These are phyloP conservation scores for Cryphonectria parasitica DNA, from an alignment of 2,329 filamentous ascomycete species.

Conservation along the genomic window DNA sequence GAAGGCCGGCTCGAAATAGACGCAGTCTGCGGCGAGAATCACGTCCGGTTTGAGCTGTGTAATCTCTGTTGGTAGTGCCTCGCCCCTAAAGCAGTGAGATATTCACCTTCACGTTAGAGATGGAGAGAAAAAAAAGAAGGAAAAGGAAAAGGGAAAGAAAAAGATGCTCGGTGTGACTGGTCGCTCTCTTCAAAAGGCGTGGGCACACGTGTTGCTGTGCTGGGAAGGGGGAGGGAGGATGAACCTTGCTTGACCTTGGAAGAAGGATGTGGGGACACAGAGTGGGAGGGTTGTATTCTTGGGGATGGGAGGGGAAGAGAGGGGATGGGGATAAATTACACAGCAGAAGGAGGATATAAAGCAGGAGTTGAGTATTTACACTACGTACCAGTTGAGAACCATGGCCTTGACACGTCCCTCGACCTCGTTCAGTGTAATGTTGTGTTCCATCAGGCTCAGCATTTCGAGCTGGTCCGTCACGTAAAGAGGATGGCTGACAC, in stretches of 20 bases:
- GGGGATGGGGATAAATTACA: background rate
- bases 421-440: constrained; percentile 81
- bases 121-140: background rate
- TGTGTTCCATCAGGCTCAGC: constrained; percentile 82
- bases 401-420: constrained; percentile 64
- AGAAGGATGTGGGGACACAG: constrained; percentile 33
- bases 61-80: constrained; percentile 58
- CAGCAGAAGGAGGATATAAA: background rate
- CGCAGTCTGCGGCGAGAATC: constrained; percentile 93
- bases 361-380: constrained; percentile 29
- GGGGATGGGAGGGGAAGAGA: background rate
- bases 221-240: constrained; percentile 37
- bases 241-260: background rate
- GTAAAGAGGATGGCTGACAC: constrained; percentile 61
- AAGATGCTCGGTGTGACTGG: constrained; percentile 14
- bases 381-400: constrained; percentile 79
- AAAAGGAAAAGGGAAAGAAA: background rate
- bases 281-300: constrained; percentile 36
- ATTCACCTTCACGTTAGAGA: background rate
- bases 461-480: constrained; percentile 90
- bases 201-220: background rate
- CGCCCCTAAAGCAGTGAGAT: constrained; percentile 52
- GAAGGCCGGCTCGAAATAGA: constrained; percentile 96
- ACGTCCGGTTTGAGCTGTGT: constrained; percentile 69
- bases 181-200: background rate